Evolutionary conservation across 2,329 filamentous ascomycete species (phyloP), one percentile per base, ranked within the genome.

Genomic region (Cladosporium cucumerinum): DNA sequence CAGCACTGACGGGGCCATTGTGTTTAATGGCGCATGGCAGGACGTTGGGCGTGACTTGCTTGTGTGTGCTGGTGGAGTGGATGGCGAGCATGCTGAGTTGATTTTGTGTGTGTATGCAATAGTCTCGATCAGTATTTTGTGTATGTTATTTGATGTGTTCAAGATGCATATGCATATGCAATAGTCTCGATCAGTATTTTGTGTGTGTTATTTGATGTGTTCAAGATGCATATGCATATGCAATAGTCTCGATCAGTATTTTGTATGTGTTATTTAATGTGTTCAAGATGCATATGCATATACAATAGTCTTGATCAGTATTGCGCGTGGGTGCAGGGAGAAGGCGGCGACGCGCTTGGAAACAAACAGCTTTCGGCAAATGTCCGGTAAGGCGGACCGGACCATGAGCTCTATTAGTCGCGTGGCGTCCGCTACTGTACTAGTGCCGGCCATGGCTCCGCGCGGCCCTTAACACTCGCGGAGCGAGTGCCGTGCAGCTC

Each of bases 21-120:
- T 96, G 89, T 71, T 93, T 85, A 73, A 97, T 86, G 63, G 87
- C 86, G 72, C 91, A 95, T 3, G 93, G 93, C 16, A 97, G 82
- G 23, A 97, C 80, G 72, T 97, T 89, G 4, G 89, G 85, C 0
- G 82, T 86, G 63, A 81, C 81, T 66, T 82, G 82, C 18, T 65
- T 66, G 4, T 68, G 61, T 18, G 66, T 63, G 32, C 11, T 8
- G 36, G 73, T 58, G 58, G 73, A 58, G 34, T 78, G 74, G 46
- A 84, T 77, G 51, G 81, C 73, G 28, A 84, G 76, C 82, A 84
- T 84, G 52, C 7, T 54, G n/a, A 18, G 25, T 10, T 51, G 21
- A 5, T 32, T 39, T 4, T 46, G 16, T 39, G 18, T 30, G 23
- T 28, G 6, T 5, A 26, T 49, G 23, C 23, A 26, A 25, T 32